Evolutionary conservation across 2,329 filamentous ascomycete species (phyloP), one percentile per base, ranked within the genome.

Genomic region (Talaromyces atroroseus): DNA sequence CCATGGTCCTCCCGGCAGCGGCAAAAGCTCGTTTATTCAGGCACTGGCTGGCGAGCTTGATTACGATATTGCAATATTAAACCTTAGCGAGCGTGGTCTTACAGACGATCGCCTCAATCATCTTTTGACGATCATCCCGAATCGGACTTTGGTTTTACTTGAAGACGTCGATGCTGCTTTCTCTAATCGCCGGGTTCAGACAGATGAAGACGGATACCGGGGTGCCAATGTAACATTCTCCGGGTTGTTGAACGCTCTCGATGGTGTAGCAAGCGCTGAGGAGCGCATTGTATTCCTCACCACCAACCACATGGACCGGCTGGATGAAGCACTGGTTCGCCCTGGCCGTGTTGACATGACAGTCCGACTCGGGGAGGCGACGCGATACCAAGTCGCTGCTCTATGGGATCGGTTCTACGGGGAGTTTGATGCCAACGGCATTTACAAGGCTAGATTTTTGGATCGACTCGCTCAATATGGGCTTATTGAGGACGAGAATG

Each of bases 401-500:
- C 88, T 99, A 75, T 99, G 92, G 91, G 88, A 95, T 71, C 85
- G 94, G 20, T 99, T 97, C 76, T 99, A 97, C 67, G 88, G 88
- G 3, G 89, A 95, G 34, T 77, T 90, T 23, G 92, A 96, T 66
- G 62, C 65, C 0, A 80, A 84, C 54, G 84, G 85, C 16, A 71
- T 74, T 5, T 82, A 84, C 20, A 84, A 85, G 64, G 74, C 81
- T 64, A 77, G 80, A 18, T 97, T 99, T 75, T 73, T 97, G 61
- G 68, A 78, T 21, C 83, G 82, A 59, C 81, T 95, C 12, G 80
- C 84, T 46, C 80, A 85, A 49, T 76, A 94, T 16, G 87, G 87
- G 0, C 72, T 96, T 24, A 83, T 95, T 53, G 81, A 84, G 18
- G 78, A 82, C 52, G 78, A 76, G 21, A 67, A 76, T 24, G 80